Evolutionary conservation across 495 filamentous ascomycete genomes (phyloP).

Genomic region (Penicillium mononematosum): DNA sequence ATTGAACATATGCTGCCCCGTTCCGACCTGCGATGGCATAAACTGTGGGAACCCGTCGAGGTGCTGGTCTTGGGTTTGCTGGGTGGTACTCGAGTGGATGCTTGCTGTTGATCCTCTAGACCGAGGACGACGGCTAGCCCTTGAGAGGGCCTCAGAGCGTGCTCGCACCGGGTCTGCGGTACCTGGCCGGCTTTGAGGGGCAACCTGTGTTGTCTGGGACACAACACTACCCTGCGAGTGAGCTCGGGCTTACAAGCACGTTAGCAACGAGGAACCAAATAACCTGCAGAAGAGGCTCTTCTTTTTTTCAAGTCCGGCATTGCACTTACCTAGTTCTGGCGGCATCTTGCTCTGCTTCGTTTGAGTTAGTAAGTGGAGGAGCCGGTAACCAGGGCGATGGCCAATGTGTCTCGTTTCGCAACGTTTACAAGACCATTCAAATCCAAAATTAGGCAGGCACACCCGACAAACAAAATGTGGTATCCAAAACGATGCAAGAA

Average conservation of each 20-base stretch:
- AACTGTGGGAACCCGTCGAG: conserved; percentile 50
- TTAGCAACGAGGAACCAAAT: conserved; percentile 1
- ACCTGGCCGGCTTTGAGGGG: conserved; percentile 43
- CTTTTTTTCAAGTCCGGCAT: not conserved
- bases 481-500: conserved; percentile 9
- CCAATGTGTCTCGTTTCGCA: conserved; percentile 17
- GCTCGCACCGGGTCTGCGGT: conserved; percentile 51
- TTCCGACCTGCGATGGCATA: conserved; percentile 54
- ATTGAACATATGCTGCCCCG: conserved; percentile 48
- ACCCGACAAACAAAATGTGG: conserved; percentile 19
- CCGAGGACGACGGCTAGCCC: conserved; percentile 62
- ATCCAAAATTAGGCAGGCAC: conserved; percentile 9
- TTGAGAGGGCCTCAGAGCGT: conserved; percentile 60
- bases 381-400: conserved; percentile 34
- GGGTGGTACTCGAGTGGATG: conserved; percentile 66
- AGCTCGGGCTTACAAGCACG: conserved; percentile 22
- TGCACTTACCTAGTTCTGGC: conserved; percentile 28
- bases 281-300: not conserved
- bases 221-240: conserved; percentile 31
- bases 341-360: conserved; percentile 23
- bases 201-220: conserved; percentile 42
- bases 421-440: conserved; percentile 8
- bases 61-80: conserved; percentile 64
- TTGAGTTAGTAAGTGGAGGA: conserved; percentile 29
- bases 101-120: conserved; percentile 88